Evolutionary conservation across 2,329 filamentous ascomycete genomes (phyloP).

Genomic region (Neonectria ditissima): DNA sequence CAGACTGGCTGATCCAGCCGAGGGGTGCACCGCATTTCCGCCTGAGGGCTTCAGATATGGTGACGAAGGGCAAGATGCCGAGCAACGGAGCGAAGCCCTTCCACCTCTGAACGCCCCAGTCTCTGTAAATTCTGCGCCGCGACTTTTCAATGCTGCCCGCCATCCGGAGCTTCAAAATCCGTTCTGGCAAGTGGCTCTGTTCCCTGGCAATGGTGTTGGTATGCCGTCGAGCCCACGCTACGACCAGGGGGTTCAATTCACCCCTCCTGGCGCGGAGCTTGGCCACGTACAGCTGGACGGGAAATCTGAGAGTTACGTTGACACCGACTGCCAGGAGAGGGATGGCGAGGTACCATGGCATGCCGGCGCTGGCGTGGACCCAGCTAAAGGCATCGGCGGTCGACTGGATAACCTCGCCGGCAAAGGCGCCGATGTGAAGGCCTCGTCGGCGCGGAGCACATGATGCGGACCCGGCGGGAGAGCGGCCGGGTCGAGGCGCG

Average conservation of each 20-base stretch:
- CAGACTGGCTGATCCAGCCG: slow-evolving; percentile 47
- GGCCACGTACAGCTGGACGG: slow-evolving; percentile 57
- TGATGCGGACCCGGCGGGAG: slow-evolving; percentile 12
- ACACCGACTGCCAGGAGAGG: slow-evolving; percentile 63
- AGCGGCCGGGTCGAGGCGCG: slow-evolving; percentile 20
- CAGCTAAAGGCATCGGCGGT: slow-evolving; percentile 58
- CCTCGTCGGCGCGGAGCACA: slow-evolving; percentile 37
- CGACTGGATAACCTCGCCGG: slow-evolving; percentile 51
- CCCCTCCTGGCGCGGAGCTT: slow-evolving; percentile 47
- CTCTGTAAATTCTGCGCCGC: slow-evolving; percentile 50
- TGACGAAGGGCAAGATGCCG: slow-evolving; percentile 61
- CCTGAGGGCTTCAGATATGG: slow-evolving; percentile 63
- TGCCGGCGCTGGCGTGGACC: slow-evolving; percentile 56
- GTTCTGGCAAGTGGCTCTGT: slow-evolving; percentile 29
- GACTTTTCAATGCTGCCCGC: slow-evolving; percentile 45
- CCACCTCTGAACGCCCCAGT: slow-evolving; percentile 61
- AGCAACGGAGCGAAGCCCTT: slow-evolving; percentile 56
- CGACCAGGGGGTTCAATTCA: slow-evolving; percentile 46
- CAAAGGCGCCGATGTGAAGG: slow-evolving; percentile 50
- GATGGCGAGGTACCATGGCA: slow-evolving; percentile 67
- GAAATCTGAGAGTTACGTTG: slow-evolving; percentile 59
- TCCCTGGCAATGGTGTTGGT: slow-evolving; percentile 11
- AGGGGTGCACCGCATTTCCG: slow-evolving; percentile 55
- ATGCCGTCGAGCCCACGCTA: slow-evolving; percentile 50
- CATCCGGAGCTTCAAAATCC: slow-evolving; percentile 41